Base-by-base conservation (phyloP, 176 grass and related monocot genomes). In the Saccharum officinarum region DNA sequence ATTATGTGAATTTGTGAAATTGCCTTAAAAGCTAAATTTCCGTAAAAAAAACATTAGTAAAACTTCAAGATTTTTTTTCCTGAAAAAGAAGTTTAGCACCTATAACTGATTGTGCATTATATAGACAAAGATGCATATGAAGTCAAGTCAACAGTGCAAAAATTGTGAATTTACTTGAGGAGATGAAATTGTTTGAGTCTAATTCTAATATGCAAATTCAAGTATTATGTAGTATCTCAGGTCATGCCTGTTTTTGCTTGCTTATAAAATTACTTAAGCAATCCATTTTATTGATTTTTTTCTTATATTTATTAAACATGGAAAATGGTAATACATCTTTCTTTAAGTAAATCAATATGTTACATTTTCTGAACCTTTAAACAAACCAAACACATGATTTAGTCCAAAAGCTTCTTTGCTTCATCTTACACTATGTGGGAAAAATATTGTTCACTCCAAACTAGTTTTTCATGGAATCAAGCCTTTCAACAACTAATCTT, bases 401-500 rank as follows among this genome's bases (percentile, higher is more conserved):
- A 67, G 22, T 34, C 36, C 76, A 20, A 64, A 73, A 30, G 25
- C 36, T 28, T 28, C 28, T 28, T 28, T 28, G 28, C 28, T 28
- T 28, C 28, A 28, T 28, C 28, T 18, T 64, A 13, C 20, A 26
- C 23, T 15, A 37, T 10, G 12, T 71, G 67, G 44, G 6, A 69
- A 55, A 60, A 67, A 20, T 80, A 41, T 46, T 73, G 49, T 42
- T 77, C 12, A 12, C 76, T 87, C 38, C 47, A 78, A 73, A 36
- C 10, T 52, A 60, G 30, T 50, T 70, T 78, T 88, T 38, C 78
- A 39, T 63, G 8, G 22, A 80, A 37, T 86, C 30, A 76, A 77
- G 28, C 20, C 4, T 42, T 73, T 36, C 57, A 62, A 39, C 6
- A 52, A 38, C 42, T 82, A 50, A 80, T 36, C 16, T 79, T 45